Evolutionary conservation across 2,329 filamentous ascomycete species (phyloP), one percentile per base, ranked within the genome.

Genomic region (Cercospora citrullina): DNA sequence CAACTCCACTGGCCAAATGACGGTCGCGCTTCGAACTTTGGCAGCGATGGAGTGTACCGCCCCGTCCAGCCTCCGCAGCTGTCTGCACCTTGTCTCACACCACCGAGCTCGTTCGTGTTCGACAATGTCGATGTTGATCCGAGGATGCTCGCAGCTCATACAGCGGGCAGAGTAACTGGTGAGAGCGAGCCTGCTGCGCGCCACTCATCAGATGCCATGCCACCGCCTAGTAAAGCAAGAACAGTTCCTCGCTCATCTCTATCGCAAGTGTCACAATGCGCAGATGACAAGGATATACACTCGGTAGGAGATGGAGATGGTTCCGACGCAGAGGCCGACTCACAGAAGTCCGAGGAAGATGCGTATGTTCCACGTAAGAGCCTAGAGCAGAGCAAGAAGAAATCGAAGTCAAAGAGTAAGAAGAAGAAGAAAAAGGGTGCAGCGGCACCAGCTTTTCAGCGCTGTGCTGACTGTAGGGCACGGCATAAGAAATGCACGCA

Each of bases 401-500:
- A 12, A 59, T 28, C 31, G 10, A 59, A 36, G 9, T 14, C 31
- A 10, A 31, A 31, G 28, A 28, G 16, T 16, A 57, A 26, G 18
- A 57, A 30, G 48, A 64, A 42, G 45, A 31, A 39, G 33, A 39
- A n/a, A n/a, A 39, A 39, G 33, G 33, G 33, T 7, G 33, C 18
- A 5, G 18, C 48, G 42, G 31, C 51, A 9, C 30, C 9, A 16
- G n/a, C 33, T 4, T 33, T 55, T 42, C 45, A 51, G 18, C 61
- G 62, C 7, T 64, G 62, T 36, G 31, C 31, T 6, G 31, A 36
- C 39, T 64, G 62, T n/a, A 64, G 33, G 23, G 39, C 55, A 12
- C 31, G 33, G 2, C 51, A 64, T 6, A 64, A 59, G 53, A 64
- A 59, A 18, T 64, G 62, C 33, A 45, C 6, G 5, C 62, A 64